Evolutionary conservation across 2,329 filamentous ascomycete species (phyloP), one percentile per base, ranked within the genome.

Genomic region (Leptographium galeiforme): DNA sequence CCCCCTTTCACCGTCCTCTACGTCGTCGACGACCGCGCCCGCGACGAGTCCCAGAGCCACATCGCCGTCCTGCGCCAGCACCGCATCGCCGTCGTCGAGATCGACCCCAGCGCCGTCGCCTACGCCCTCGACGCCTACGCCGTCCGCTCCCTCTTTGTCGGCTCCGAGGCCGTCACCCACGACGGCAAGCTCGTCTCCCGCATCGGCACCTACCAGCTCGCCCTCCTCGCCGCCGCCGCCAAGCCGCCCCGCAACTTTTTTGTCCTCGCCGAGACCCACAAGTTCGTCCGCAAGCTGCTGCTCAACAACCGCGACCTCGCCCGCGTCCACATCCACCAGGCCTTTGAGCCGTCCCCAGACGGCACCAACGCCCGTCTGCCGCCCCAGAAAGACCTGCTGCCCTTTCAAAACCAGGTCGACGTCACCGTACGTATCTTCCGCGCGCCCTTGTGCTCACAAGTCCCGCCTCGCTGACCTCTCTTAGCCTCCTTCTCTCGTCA

Each of bases 211-310:
- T 91, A 87, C 61, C 89, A 95, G 71, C 84, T 97, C 61, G 90
- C 88, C 2, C 73, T 89, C 60, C 72, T 96, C 51, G 89, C 90
- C 6, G 83, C 84, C 62, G 78, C 78, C 14, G 77, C 78, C 57
- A 52, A 40, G 25, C 57, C 57, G 30, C 66, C 69, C 33, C 73
- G 73, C 46, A 80, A 83, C 41, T 88, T 97, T 61, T 95, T 94
- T 63, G 89, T 95, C 18, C 89, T 93, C 6, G 86, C 86, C 1
- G 93, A 98, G 72, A 94, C 87, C 62, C 93, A 98, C 74, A 98
- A 98, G 71, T 96, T 98, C 64, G 89, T 94, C 47, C 79, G 89
- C 62, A 77, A 93, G 53, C 93, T 90, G 62, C 88, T 91, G 1
- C 71, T 93, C 25, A 82, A 84, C 57, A 89, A 95, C 68, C 81